Evolutionary conservation across 352 stramenopile genomes (phyloP).

Genomic region (Aphanomyces euteiches): DNA sequence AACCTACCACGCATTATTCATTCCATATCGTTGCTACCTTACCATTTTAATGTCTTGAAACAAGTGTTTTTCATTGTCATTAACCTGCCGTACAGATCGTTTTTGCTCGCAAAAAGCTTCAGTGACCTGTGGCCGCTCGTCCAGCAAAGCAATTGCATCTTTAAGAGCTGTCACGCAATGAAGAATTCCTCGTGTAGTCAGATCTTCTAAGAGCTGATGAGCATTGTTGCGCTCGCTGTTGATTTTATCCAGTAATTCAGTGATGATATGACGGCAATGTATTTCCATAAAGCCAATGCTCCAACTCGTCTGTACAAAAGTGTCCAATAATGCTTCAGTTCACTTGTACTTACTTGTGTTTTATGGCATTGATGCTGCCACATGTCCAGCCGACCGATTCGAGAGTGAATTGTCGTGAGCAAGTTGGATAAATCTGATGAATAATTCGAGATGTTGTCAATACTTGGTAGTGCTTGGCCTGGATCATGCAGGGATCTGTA

Average conservation of each 20-base stretch:
- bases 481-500: slow-evolving; percentile 11
- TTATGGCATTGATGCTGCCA: slow-evolving; percentile 26
- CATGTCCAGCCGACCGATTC: slow-evolving; percentile 15
- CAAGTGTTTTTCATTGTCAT: slow-evolving; percentile 53
- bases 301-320: slow-evolving; percentile 39
- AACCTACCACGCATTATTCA: slow-evolving; percentile 31
- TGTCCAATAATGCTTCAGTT: not conserved
- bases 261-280: slow-evolving; percentile 56
- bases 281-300: slow-evolving; percentile 73
- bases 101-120: slow-evolving; percentile 71
- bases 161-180: slow-evolving; percentile 49
- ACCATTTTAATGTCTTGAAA: slow-evolving; percentile 60
- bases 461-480: slow-evolving; percentile 6
- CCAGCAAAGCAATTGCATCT: slow-evolving; percentile 44
- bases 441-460: slow-evolving; percentile 1
- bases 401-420: not conserved
- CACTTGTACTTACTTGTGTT: slow-evolving; percentile 8
- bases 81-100: slow-evolving; percentile 50
- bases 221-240: slow-evolving; percentile 44
- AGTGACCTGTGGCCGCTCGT: slow-evolving; percentile 67
- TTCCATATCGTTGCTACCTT: not conserved
- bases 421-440: slow-evolving; percentile 4
- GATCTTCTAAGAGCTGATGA: slow-evolving; percentile 40
- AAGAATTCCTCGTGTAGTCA: slow-evolving; percentile 39
- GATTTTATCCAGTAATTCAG: slow-evolving; percentile 60